Base-by-base conservation (phyloP, 1,284 basidiomycete genomes). In the Trametes versicolor region DNA sequence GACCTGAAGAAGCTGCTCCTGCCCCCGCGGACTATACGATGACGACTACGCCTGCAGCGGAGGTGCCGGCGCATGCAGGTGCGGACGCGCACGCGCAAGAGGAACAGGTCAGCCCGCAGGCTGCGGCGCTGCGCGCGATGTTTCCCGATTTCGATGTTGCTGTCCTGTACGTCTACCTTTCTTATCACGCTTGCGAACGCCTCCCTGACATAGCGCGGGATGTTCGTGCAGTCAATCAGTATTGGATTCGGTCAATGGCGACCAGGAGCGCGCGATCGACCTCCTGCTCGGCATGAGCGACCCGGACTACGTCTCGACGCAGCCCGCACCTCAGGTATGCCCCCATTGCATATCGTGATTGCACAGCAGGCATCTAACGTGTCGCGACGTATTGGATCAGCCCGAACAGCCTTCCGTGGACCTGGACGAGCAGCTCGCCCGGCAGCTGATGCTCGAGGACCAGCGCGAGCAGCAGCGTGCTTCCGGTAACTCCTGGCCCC, bases 111-210 rank as follows among this genome's bases (percentile, higher is more conserved):
- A 62, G 63, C 73, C 84, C 87, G 0, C 79, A 82, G 39, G 78
- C 91, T 37, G 81, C 84, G 19, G 76, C 79, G 1, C 79, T 94
- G 63, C 86, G 85, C 58, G 83, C 83, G 17, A 91, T 94, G 83
- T 94, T 94, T 73, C 92, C 92, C 17, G 90, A 92, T 76, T 93
- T 92, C 71, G 92, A 94, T 68, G 84, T 87, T 48, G 71, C 81
- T 13, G 77, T 92, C 58, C 76, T 93, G 90, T 92, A 71, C 64
- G 87, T 80, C 34, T 37, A 39, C 25, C 36, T n/a, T 63, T 19
- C 62, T 23, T 27, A 10, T 25, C 23, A 21, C 32, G 55, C 43
- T 50, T 25, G 62, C 58, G 56, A 73, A 41, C 68, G 54, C 47
- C 37, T 59, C 41, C 45, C 37, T 32, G 15, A n/a, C 3, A 4